Evolutionary conservation across 2,329 filamentous ascomycete species (phyloP).

Genomic region (Aureobasidium vineae): DNA sequence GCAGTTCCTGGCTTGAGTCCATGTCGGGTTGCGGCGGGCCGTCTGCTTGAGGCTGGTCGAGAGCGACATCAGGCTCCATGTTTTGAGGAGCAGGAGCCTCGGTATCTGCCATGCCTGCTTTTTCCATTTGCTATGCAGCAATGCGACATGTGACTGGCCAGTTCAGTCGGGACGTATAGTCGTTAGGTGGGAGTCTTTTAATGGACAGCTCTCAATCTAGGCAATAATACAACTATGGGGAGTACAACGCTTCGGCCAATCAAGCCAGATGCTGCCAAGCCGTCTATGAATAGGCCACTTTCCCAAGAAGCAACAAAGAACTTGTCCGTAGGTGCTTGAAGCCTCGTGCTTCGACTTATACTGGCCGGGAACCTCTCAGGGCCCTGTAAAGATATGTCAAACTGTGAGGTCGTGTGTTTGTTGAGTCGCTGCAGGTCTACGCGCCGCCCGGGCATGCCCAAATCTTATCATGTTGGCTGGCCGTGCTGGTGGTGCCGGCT

Average conservation of each 20-base stretch:
- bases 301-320: not conserved
- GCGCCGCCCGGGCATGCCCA: not conserved
- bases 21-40: not conserved
- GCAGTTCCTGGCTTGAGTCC: slow-evolving; percentile 22
- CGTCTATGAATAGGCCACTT: slow-evolving; percentile 19
- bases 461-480: not conserved
- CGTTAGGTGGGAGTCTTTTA: not conserved
- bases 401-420: not conserved
- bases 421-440: slow-evolving; percentile 8
- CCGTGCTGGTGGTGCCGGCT: not conserved
- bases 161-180: not conserved
- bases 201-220: slow-evolving; percentile 20
- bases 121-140: not conserved
- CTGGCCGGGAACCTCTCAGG: not conserved
- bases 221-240: slow-evolving; percentile 7
- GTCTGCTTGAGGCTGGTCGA: not conserved
- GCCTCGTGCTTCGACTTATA: not conserved
- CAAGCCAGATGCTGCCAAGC: slow-evolving; percentile 3
- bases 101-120: slow-evolving; percentile 27
- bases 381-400: not conserved
- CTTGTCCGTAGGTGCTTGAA: not conserved
- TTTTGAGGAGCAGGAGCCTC: slow-evolving; percentile 27
- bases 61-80: slow-evolving; percentile 7
- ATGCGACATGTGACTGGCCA: slow-evolving; percentile 18
- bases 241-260: not conserved